These are phyloP conservation scores for Sporisorium exsertum DNA, from an alignment of 1,284 basidiomycete species.

Conservation along the genomic window DNA sequence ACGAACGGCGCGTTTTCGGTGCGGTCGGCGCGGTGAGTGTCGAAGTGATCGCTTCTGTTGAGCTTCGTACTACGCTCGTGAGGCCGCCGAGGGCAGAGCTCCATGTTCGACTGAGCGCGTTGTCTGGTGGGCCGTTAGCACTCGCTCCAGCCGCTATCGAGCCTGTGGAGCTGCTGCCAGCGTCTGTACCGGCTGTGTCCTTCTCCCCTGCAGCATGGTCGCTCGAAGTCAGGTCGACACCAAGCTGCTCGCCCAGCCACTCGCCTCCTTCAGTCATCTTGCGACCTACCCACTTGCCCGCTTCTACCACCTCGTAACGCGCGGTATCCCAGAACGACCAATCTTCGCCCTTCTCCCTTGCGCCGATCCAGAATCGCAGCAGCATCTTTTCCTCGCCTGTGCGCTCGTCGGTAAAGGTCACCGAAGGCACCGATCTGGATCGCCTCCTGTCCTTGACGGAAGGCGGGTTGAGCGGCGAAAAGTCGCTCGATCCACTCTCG, in stretches of 20 bases:
- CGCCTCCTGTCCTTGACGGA: conserved; percentile 40
- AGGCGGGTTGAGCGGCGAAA: conserved; percentile 58
- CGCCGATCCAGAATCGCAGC: conserved; percentile 58
- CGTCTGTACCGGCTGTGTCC: background rate
- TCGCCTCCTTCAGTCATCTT: conserved; percentile 52
- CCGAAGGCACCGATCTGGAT: conserved; percentile 52
- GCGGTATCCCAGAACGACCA: conserved; percentile 52
- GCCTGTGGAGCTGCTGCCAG: background rate
- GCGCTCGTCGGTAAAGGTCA: conserved; percentile 38
- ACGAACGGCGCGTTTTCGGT: conserved; percentile 15
- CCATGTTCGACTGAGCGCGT: conserved; percentile 30
- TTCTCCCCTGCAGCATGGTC: conserved; percentile 2
- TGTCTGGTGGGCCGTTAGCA: conserved; percentile 9
- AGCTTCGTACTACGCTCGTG: conserved; percentile 35
- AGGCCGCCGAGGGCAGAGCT: conserved; percentile 33
- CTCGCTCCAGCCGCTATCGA: background rate
- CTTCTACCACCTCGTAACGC: conserved; percentile 43
- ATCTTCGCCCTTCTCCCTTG: conserved; percentile 57
- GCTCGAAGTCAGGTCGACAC: conserved; percentile 13
- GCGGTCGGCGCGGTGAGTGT: conserved; percentile 22
- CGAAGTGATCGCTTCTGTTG: conserved; percentile 36
- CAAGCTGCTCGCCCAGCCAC: conserved; percentile 47
- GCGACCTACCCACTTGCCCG: conserved; percentile 47
- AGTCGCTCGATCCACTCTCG: conserved; percentile 35
- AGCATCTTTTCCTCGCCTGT: conserved; percentile 58